A percentile compares a stretch with the other conserved stretches of the same genome.
Evolutionary conservation across 805 yeast genomes (phyloP).

Genomic region (Saccharomycopsis capsularis): DNA sequence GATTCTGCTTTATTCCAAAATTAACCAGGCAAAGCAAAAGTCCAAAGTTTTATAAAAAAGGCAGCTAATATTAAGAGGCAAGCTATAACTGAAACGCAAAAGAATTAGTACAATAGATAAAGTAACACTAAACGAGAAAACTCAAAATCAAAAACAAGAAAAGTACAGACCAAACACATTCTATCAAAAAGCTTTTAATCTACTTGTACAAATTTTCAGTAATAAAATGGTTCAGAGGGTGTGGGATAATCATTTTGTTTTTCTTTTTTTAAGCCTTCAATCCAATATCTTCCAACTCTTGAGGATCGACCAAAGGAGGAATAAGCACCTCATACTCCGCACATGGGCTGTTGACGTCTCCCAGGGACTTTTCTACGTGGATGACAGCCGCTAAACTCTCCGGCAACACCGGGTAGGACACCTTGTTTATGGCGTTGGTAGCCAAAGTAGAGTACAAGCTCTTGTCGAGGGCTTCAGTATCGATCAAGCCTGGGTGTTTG

Average conservation of each 20-base stretch:
- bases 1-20: neutral
- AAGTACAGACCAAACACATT: neutral
- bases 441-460: constrained; percentile 5
- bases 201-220: too few relatives aligned
- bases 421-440: constrained; percentile 7
- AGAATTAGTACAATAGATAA: neutral
- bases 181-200: too few relatives aligned
- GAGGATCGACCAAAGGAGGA: constrained; percentile 37
- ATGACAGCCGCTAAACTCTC: constrained; percentile 45
- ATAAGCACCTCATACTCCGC: constrained; percentile 44
- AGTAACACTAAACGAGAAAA: neutral
- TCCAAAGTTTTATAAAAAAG: neutral
- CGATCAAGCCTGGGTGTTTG: constrained; percentile 36
- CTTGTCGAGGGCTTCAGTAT: constrained; percentile 16
- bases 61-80: neutral
- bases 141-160: neutral
- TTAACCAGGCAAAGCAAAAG: neutral
- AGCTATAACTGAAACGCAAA: neutral
- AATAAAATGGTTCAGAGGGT: too few relatives aligned
- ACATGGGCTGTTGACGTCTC: constrained; percentile 34
- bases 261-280: constrained; percentile 1
- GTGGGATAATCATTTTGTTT: too few relatives aligned
- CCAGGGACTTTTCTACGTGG: constrained; percentile 43
- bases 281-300: constrained; percentile 23
- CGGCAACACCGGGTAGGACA: constrained; percentile 38